Evolutionary conservation across 495 filamentous ascomycete genomes (phyloP).

Genomic region (Aspergillus cavernicola): DNA sequence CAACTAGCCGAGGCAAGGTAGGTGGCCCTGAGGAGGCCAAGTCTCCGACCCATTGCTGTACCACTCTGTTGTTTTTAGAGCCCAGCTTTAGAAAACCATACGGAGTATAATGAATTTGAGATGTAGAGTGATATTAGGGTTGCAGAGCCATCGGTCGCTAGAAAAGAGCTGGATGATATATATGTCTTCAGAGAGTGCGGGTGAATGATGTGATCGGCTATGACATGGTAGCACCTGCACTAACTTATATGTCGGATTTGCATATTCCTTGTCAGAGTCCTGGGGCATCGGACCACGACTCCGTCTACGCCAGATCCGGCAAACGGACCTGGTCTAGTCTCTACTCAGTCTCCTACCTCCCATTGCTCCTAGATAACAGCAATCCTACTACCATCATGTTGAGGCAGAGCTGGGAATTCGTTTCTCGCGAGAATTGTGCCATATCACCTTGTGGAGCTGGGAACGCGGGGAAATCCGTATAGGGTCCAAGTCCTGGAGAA

Average conservation of each 20-base stretch:
- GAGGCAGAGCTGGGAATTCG: too few species aligned
- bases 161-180: not conserved
- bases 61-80: not conserved
- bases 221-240: not conserved
- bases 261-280: not conserved
- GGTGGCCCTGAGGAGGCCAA: conserved; percentile 31
- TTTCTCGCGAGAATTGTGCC: not conserved
- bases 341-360: not conserved
- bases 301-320: not conserved
- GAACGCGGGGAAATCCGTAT: not conserved
- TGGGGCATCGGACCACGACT: not conserved
- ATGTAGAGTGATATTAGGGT: not conserved
- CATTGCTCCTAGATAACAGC: not conserved
- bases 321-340: not conserved
- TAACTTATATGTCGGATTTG: too few species aligned
- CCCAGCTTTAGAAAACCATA: not conserved
- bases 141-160: not conserved
- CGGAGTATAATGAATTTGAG: not conserved
- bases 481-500: not conserved
- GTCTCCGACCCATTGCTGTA: conserved; percentile 25
- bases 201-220: not conserved
- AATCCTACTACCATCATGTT: too few species aligned
- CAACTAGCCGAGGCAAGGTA: conserved; percentile 37
- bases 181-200: not conserved
- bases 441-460: not conserved